These are phyloP conservation scores for Usnea hakonensis DNA, from an alignment of 495 filamentous ascomycete species.

Conservation along the genomic window DNA sequence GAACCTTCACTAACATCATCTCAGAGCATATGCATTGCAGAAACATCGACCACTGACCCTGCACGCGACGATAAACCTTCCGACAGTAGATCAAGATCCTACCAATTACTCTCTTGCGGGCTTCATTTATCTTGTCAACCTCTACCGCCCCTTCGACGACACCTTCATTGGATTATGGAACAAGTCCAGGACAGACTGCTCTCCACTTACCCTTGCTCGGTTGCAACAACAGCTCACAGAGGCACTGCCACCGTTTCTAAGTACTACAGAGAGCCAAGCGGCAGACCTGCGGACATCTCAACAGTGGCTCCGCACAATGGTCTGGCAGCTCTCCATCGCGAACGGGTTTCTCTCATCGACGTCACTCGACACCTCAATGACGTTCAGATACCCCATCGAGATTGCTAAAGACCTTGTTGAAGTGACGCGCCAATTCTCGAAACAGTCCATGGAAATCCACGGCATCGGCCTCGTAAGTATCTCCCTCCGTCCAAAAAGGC, in stretches of 20 bases:
- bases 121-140: constrained; percentile 57
- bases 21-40: constrained; percentile 69
- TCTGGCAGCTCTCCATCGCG: constrained; percentile 60
- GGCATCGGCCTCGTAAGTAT: constrained; percentile 59
- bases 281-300: constrained; percentile 65
- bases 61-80: constrained; percentile 56
- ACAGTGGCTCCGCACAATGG: constrained; percentile 75
- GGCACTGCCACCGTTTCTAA: constrained; percentile 54
- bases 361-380: constrained; percentile 49
- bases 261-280: constrained; percentile 58
- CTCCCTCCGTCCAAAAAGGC: not conserved
- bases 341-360: constrained; percentile 47
- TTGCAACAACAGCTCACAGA: constrained; percentile 61
- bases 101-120: constrained; percentile 38
- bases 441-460: constrained; percentile 63
- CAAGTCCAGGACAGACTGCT: constrained; percentile 52
- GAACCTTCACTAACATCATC: constrained; percentile 6
- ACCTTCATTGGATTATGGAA: constrained; percentile 65
- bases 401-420: constrained; percentile 60
- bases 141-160: constrained; percentile 69
- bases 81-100: constrained; percentile 46
- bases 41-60: constrained; percentile 64
- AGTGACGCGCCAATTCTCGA: constrained; percentile 56
- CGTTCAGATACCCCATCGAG: constrained; percentile 62
- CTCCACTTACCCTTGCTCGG: constrained; percentile 48